Evolutionary conservation across 2,329 filamentous ascomycete genomes (phyloP), one percentile per base, ranked within the genome.

Genomic region (Corniculantispora saksenae): DNA sequence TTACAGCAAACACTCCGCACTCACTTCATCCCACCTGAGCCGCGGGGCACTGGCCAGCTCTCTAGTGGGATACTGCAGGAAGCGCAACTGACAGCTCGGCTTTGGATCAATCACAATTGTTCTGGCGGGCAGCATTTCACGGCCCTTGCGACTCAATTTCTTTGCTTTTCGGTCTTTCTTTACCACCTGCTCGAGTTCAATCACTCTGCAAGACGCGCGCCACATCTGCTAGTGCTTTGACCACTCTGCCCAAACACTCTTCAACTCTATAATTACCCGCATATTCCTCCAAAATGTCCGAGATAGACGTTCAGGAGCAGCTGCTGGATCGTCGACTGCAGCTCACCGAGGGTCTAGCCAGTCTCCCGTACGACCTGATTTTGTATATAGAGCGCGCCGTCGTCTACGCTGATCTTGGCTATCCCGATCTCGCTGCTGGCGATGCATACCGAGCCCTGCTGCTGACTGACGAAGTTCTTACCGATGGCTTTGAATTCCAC

Each of bases 361-460:
- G 78, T 9, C 75, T 79, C 5, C 84, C 87, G 1, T 90, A 89
- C 72, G 87, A 91, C 70, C 75, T 88, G 43, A 81, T 91, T 63
- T 80, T 90, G 9, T 90, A 89, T 69, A 81, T 91, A 63, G 84
- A 90, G 68, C 87, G 94, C 38, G 92, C 92, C 27, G 80, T 85
- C 40, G 81, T 91, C 50, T 88, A 97, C 76, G 85, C 88, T 19
- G 81, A 87, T 54, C 83, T 97, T 55, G 92, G 88, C 45, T 98
- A 97, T 76, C 92, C 93, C 0, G 95, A 99, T 76, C 86, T 99
- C 47, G 93, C 93, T 6, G 89, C 90, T 13, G 92, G 93, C 40
- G 94, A 97, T 81, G 92, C 93, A 6, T 98, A 98, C 75, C 90
- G 91, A 63, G 93, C 94, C 1, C 83, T 98, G n/a, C 85, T 97